phyloP scores from a whole-genome alignment of 306 rosid genomes.

The Alnus rubra region DNA sequence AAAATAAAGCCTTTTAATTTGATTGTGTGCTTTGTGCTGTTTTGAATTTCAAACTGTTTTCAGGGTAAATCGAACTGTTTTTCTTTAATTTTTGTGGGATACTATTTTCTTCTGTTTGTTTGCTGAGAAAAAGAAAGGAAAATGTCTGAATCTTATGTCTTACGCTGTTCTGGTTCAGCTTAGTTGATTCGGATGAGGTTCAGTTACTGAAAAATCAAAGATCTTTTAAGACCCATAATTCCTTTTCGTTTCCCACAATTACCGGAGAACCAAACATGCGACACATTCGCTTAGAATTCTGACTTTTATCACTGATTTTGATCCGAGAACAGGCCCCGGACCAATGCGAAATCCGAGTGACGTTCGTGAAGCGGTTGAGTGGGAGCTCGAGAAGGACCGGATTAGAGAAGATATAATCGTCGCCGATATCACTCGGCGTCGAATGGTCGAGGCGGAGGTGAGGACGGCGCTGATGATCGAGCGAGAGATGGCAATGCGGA shows the following conservation, averaged over 20 bases:
- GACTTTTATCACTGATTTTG: neutral
- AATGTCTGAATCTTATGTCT: neutral
- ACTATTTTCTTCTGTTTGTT: neutral
- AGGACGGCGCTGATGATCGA: constrained; percentile 49
- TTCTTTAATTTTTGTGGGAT: neutral
- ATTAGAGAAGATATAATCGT: constrained; percentile 48
- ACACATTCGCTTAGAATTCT: neutral
- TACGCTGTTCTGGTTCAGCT: neutral
- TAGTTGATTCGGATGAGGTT: neutral
- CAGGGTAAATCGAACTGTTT: neutral
- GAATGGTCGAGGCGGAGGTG: constrained; percentile 53
- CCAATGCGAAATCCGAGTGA: constrained; percentile 1
- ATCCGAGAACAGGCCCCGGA: neutral
- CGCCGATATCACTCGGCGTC: constrained; percentile 33
- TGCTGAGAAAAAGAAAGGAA: neutral
- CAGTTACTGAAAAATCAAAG: neutral
- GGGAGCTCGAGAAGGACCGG: constrained; percentile 47
- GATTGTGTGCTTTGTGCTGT: neutral
- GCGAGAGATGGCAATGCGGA: constrained; percentile 32
- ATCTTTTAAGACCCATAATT: neutral
- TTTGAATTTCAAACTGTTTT: neutral
- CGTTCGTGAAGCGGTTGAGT: constrained; percentile 21
- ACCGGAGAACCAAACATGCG: neutral
- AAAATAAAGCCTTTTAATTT: neutral
- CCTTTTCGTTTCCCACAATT: neutral